phyloP scores from a whole-genome alignment of 192 early-diverging fungal genomes.

The Rhizophlyctis rosea region DNA sequence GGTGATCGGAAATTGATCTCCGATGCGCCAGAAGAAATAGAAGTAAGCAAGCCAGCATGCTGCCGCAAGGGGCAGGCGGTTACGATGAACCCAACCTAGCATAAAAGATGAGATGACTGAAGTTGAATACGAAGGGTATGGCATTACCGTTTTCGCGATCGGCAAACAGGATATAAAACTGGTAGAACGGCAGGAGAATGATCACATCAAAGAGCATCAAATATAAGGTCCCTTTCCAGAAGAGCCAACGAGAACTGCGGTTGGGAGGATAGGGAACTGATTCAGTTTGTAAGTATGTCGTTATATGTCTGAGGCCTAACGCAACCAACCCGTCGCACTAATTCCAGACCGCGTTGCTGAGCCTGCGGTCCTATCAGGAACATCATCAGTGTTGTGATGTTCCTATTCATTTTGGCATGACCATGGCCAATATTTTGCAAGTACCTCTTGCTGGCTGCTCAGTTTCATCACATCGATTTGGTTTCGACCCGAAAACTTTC shows the following conservation, averaged over 20 bases:
- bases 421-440: too few relatives aligned
- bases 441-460: too few relatives aligned
- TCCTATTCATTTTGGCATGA: too few relatives aligned
- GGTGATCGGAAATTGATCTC: constrained; percentile 32
- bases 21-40: constrained; percentile 33
- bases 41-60: constrained; percentile 29
- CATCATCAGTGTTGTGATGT: too few relatives aligned
- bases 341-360: too few relatives aligned
- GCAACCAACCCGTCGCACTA: too few relatives aligned
- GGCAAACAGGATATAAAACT: constrained; percentile 60
- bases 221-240: constrained; percentile 71
- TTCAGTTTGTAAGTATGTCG: too few relatives aligned
- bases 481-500: too few relatives aligned
- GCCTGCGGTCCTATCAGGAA: too few relatives aligned
- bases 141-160: constrained; percentile 27
- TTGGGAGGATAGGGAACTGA: too few relatives aligned
- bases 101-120: background rate
- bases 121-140: background rate
- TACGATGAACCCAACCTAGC: constrained; percentile 14
- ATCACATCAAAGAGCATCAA: constrained; percentile 67
- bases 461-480: too few relatives aligned
- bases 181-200: constrained; percentile 72
- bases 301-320: too few relatives aligned
- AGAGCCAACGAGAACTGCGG: constrained; percentile 63
- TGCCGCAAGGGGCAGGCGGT: constrained; percentile 18